These are phyloP conservation scores for Andrographis paniculata DNA, from an alignment of 305 asterid genomes.

Conservation along the genomic window DNA sequence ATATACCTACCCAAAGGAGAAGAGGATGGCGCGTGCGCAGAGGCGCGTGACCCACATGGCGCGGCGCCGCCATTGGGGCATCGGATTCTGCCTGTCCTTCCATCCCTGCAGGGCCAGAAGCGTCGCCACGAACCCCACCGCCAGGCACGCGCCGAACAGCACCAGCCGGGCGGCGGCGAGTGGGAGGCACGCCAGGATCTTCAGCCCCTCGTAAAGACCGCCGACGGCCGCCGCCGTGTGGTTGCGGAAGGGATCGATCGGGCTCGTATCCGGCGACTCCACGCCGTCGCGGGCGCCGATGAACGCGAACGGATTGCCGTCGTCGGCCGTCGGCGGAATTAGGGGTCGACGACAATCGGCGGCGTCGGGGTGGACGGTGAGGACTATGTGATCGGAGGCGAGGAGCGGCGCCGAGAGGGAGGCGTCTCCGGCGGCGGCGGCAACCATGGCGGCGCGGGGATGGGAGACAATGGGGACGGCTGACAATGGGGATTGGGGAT, in stretches of 20 bases:
- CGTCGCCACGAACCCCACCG: conserved; percentile 62
- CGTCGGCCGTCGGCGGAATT: conserved; percentile 19
- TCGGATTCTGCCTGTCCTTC: conserved; percentile 77
- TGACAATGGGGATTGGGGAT: too few relatives aligned
- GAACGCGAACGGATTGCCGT: conserved; percentile 43
- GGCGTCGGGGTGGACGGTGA: conserved; percentile 35
- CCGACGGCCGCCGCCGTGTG: conserved; percentile 56
- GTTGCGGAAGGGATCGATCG: conserved; percentile 79
- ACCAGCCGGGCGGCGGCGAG: conserved; percentile 52
- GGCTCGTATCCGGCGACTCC: conserved; percentile 52
- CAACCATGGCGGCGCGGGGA: too few relatives aligned
- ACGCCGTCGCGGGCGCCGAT: conserved; percentile 47
- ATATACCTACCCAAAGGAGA: conserved; percentile 69
- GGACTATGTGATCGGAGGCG: conserved; percentile 39
- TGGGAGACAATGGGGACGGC: too few relatives aligned
- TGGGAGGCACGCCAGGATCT: conserved; percentile 69
- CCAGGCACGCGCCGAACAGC: conserved; percentile 53
- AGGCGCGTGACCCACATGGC: conserved; percentile 84
- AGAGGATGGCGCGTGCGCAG: conserved; percentile 66
- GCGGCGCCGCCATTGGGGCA: conserved; percentile 86
- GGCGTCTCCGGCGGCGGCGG: background rate
- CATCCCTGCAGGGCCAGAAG: conserved; percentile 61
- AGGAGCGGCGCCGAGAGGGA: conserved; percentile 62
- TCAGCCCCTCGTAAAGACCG: conserved; percentile 87
- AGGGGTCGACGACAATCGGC: conserved; percentile 9